Base-by-base conservation (phyloP, 331 rosid species). In the Spiraea crenata region DNA sequence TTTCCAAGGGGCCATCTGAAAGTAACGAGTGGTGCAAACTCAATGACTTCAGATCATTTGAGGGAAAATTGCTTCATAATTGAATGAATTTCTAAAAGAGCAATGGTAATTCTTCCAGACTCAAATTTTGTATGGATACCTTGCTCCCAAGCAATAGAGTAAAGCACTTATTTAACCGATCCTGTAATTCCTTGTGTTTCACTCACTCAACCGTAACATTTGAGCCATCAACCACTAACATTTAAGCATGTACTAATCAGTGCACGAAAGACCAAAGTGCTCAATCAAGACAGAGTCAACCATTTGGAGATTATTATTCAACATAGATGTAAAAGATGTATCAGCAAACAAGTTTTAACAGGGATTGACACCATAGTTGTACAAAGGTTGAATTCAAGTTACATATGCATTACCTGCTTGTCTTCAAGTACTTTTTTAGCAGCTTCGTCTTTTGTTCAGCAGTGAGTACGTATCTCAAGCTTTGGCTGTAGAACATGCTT, bases 401-500 rank as follows among this genome's bases (percentile, higher is more conserved):
- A 5, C 70, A 63, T 9, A 52, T 16, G 67, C 9, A 47, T 52
- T 74, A 86, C 91, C 88, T 86, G 79, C 67, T 71, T 81, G n/a
- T 51, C 86, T 68, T 71, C 81, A 71, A 86, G 75, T 71, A 47
- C 81, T 81, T 71, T 31, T 13, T 70, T 40, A 83, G 82, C 58
- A 83, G 75, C 61, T 40, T 35, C 45, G 51, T 57, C 80, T 79
- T 81, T 83, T 81, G 81, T 60, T 71, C 64, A 57, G 75, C 61
- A 45, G 66, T 16, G 40, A 86, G 75, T 15, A 77, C 62, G 75
- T 15, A 77, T 65, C 81, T 82, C 84, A 70, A 69, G 69, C 80
- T 75, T 86, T 12, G 89, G 89, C 59, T 79, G 65, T 44, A 75
- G 63, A 10, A 58, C 73, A 55, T 86, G 91, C 70, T 77, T 77